Base-by-base conservation (phyloP, 2,329 filamentous ascomycete genomes). In the Nemania sp. region DNA sequence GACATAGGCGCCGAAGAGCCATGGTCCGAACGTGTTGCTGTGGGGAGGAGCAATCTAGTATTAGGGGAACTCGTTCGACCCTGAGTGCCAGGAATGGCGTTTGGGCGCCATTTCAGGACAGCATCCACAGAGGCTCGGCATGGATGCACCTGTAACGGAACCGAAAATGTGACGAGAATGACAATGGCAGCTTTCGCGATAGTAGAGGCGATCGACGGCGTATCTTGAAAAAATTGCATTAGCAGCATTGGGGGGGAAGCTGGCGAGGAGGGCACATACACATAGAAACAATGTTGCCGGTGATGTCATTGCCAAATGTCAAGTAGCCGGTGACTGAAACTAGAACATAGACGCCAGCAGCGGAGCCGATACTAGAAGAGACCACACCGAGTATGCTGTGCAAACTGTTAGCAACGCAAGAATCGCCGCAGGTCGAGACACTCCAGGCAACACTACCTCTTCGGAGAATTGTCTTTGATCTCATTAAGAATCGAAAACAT, bases 401-500 rank as follows among this genome's bases (percentile, higher is more conserved):
- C n/a, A 42, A 21, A 34, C 4, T 15, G 51, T 69, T 62, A 70
- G 65, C 40, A 53, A 54, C 6, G 39, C 5, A 47, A 40, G 32
- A 20, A 43, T n/a, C 11, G 4, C n/a, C 25, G 20, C 18, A n/a
- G 35, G 17, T 15, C 2, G 10, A 3, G 43, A 13, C 6, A 21
- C 11, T 34, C 7, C 29, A 32, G 43, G 54, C 43, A 46, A 42
- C 54, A 67, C 48, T 70, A 78, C 77, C 72, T 80, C 17, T 74
- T 77, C 18, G 91, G 91, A 2, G 90, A 90, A 75, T 92, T 92
- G 73, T 97, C 88, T 60, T 86, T 83, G 67, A 99, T 92, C 77
- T 99, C 95, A 71, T 99, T 99, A 46, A 99, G 79, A 67, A 99
- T 96, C 11, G 94, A 97, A 75, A 99, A 99, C 95, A 99, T 99